Evolutionary conservation across 2,329 filamentous ascomycete species (phyloP).

Genomic region (Phoma herbarum): DNA sequence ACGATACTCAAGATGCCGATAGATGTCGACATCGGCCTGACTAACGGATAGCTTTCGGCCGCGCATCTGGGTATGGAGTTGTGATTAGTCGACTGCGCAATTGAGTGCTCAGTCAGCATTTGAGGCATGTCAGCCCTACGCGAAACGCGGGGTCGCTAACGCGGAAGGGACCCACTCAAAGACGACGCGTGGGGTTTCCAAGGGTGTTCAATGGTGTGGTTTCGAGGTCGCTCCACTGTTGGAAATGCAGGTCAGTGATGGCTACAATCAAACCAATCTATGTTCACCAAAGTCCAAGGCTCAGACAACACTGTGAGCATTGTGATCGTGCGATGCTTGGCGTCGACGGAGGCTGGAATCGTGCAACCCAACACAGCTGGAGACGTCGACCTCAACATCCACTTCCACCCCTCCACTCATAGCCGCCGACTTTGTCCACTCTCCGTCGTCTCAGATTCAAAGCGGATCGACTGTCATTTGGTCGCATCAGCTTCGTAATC

Average conservation of each 20-base stretch:
- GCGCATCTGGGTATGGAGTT: conserved; percentile 2
- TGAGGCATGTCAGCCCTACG: conserved; percentile 1
- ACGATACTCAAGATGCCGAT: conserved; percentile 10
- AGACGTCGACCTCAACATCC: background rate
- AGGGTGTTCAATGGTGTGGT: too few species aligned
- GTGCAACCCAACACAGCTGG: conserved; percentile 3
- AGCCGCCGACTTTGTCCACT: background rate
- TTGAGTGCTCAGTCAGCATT: conserved; percentile 2
- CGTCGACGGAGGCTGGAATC: background rate
- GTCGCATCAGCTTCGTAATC: too few species aligned
- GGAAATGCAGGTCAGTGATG: background rate
- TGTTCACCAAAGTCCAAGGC: background rate
- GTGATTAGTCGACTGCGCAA: conserved; percentile 3
- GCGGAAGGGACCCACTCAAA: conserved; percentile 3
- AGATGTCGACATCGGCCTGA: conserved; percentile 21
- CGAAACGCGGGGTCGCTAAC: conserved; percentile 12
- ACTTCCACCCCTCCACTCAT: background rate
- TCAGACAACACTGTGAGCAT: background rate
- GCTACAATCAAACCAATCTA: background rate
- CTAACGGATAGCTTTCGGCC: conserved; percentile 13
- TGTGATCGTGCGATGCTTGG: background rate
- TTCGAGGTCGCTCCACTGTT: background rate
- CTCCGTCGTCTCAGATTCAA: background rate
- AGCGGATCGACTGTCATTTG: background rate
- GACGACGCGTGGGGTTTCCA: conserved; percentile 2